Evolutionary conservation across 495 filamentous ascomycete species (phyloP).

Genomic region (Aspergillus affinis): DNA sequence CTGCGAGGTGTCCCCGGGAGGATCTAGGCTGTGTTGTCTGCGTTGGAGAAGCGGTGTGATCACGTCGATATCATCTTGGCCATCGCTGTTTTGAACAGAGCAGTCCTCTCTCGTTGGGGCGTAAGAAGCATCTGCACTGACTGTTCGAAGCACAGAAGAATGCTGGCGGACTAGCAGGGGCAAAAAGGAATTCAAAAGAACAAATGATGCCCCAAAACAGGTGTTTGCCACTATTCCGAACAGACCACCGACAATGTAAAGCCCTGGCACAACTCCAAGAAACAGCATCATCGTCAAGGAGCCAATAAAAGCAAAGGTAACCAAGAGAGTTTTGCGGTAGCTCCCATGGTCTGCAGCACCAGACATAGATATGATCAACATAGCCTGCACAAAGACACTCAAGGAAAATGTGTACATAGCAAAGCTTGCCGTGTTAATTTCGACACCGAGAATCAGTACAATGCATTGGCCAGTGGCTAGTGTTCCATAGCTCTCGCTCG

Average conservation of each 20-base stretch:
- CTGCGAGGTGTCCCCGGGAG: conserved; percentile 42
- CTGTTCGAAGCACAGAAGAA: conserved; percentile 43
- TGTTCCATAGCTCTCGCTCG: conserved; percentile 24
- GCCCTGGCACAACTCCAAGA: conserved; percentile 66
- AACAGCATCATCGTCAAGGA: conserved; percentile 86
- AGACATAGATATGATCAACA: conserved; percentile 92
- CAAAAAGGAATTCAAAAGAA: conserved; percentile 80
- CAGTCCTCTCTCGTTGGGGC: not conserved
- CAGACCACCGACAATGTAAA: conserved; percentile 78
- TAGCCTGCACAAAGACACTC: conserved; percentile 82
- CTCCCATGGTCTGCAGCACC: conserved; percentile 94
- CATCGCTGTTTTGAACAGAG: not conserved
- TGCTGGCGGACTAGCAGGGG: conserved; percentile 79
- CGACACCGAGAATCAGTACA: conserved; percentile 73
- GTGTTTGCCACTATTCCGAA: conserved; percentile 89
- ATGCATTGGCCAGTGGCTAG: conserved; percentile 69
- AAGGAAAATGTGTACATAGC: conserved; percentile 98
- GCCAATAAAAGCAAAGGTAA: conserved; percentile 80
- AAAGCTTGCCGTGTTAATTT: conserved; percentile 95
- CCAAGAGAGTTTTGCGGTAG: conserved; percentile 82
- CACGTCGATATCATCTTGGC: conserved; percentile 27
- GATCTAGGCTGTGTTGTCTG: not conserved
- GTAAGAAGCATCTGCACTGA: not conserved
- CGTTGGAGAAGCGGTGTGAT: conserved; percentile 31
- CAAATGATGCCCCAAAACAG: conserved; percentile 84